Conservation (phyloP, 1,139 yeast species). For the Petasospora rhodanensis region DNA sequence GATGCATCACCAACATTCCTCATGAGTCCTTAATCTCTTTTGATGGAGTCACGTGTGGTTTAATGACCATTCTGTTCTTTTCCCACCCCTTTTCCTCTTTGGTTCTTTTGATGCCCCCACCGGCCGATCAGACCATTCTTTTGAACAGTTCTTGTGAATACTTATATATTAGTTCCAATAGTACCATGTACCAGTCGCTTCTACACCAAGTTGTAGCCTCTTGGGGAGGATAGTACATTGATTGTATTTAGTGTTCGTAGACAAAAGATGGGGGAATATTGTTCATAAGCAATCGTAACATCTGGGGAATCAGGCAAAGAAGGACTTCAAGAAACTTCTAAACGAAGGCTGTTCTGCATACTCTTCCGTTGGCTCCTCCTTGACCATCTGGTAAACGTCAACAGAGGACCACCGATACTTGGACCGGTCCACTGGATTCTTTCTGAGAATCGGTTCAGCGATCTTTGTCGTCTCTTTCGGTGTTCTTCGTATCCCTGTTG, state of each 20-base stretch:
- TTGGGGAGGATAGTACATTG: too few species aligned
- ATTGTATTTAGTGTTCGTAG: background rate
- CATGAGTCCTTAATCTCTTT: too few species aligned
- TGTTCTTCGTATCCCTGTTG: constrained; percentile 3
- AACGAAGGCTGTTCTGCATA: constrained; percentile 14
- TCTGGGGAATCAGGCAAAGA: too few species aligned
- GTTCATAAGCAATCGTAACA: constrained; percentile 1
- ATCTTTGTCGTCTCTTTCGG: background rate
- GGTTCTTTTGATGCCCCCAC: too few species aligned
- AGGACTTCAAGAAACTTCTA: constrained; percentile 19
- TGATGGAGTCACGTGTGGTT: too few species aligned
- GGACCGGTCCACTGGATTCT: constrained; percentile 2
- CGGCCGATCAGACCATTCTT: constrained; percentile 1
- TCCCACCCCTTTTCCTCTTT: background rate
- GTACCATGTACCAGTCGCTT: too few species aligned
- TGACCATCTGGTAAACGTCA: constrained; percentile 22
- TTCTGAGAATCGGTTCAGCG: constrained; percentile 9
- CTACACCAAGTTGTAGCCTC: too few species aligned
- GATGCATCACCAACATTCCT: too few species aligned
- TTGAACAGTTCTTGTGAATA: constrained; percentile 15
- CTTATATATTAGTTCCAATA: too few species aligned
- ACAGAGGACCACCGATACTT: constrained; percentile 20
- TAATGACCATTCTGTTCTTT: too few species aligned
- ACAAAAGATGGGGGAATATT: too few species aligned
- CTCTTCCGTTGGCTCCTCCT: constrained; percentile 7